Base-by-base conservation (phyloP, 441 rosid species). In the Biscutella laevigata region DNA sequence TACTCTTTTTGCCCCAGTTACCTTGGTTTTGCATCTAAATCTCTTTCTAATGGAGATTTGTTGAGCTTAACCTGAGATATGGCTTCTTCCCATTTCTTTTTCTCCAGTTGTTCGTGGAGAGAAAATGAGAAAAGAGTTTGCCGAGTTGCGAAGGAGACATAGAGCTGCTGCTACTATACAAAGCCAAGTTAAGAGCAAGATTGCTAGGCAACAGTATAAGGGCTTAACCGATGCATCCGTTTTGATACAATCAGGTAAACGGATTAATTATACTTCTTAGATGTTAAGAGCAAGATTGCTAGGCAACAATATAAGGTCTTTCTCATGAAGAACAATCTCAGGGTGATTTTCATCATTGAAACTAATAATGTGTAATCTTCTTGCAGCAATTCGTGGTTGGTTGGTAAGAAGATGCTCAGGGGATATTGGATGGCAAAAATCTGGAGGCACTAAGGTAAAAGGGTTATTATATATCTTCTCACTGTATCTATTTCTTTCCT, bases 341-440 rank as follows among this genome's bases (percentile, higher is more conserved):
- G 19, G 27, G 44, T 37, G 12, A 12, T 11, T 17, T 28, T 27
- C 42, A 10, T 36, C 8, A n/a, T n/a, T n/a, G n/a, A n/a, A 17
- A 17, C 20, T 17, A 17, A 17, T 1, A 17, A 17, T 17, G 20
- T 17, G 20, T 1, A 17, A 17, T 17, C 20, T 17, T 47, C 19
- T 47, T 77, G 77, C 76, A 94, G 99, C 43, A 47, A 74, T 89
- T 66, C 99, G 99, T 47, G 99, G 97, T 54, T 86, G 91, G 87
- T 65, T 89, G 79, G 95, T 84, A 51, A 78, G 99, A 77, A 80
- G 87, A 77, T 94, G 94, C 74, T 83, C 97, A 0, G 94, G 94
- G 50, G 79, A 89, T 62, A 51, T 76, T 49, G 82, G 88, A 59
- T 74, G 82, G 62, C 36, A 83, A 64, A 74, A 66, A 48, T 71